Evolutionary conservation across 2,329 filamentous ascomycete genomes (phyloP).

Genomic region (Pestalotiopsis sp.): DNA sequence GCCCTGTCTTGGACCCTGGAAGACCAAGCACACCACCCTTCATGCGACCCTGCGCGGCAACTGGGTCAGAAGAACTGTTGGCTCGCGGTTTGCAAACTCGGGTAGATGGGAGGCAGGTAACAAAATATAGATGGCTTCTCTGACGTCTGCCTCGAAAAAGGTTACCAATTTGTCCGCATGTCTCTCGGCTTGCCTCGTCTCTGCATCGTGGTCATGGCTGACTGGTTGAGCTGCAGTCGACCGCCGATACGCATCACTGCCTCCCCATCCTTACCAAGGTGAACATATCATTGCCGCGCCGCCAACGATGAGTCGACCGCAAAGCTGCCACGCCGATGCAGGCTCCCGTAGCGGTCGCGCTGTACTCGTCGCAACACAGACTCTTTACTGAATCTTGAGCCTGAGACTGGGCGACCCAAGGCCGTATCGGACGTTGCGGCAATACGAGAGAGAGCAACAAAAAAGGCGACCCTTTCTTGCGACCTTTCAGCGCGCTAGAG

Average conservation of each 20-base stretch:
- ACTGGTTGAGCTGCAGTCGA: neutral
- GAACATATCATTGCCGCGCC: neutral
- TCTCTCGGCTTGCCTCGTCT: neutral
- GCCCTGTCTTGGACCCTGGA: neutral
- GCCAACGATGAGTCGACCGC: neutral
- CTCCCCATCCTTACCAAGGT: neutral
- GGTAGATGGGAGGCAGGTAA: neutral
- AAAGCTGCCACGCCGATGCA: neutral
- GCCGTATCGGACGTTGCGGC: neutral
- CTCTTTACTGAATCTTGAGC: neutral
- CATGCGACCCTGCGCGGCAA: slow-evolving; percentile 8
- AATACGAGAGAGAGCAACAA: slow-evolving; percentile 13
- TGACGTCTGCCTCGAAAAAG: neutral
- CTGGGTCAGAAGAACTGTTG: neutral
- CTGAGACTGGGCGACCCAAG: neutral
- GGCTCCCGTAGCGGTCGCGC: slow-evolving; percentile 5
- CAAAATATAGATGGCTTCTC: neutral
- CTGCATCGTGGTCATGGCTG: neutral
- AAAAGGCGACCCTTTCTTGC: neutral
- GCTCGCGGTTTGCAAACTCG: neutral
- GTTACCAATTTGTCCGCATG: neutral
- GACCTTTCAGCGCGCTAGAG: slow-evolving; percentile 10
- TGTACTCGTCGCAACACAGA: neutral
- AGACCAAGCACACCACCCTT: neutral
- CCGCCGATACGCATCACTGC: neutral